These are phyloP conservation scores for Starmera dryadoides DNA, from an alignment of 805 yeast genomes.

Conservation along the genomic window DNA sequence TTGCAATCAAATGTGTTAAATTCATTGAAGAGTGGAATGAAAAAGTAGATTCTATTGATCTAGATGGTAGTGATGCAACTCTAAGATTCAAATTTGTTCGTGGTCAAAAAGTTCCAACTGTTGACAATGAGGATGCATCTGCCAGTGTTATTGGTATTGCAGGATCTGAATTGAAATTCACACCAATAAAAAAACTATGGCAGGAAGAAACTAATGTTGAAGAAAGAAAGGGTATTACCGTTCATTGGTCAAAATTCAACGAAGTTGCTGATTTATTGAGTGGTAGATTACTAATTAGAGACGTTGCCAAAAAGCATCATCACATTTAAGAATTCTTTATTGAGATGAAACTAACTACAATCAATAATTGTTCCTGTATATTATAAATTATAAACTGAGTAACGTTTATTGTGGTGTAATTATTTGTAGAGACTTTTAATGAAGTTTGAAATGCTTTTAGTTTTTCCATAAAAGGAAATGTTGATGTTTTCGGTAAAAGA, in stretches of 20 bases:
- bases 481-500: neutral
- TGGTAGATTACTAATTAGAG: constrained; percentile 53
- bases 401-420: no score
- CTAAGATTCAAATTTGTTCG: constrained; percentile 45
- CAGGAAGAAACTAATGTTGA: constrained; percentile 49
- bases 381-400: no score
- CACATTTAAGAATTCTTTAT: no score
- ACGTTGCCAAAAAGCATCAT: no score
- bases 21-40: constrained; percentile 66
- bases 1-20: constrained; percentile 83
- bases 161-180: constrained; percentile 57
- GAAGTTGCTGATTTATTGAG: constrained; percentile 62
- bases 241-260: constrained; percentile 63
- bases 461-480: neutral
- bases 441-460: neutral
- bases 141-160: constrained; percentile 61
- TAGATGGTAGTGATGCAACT: constrained; percentile 32
- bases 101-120: constrained; percentile 40
- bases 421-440: no score
- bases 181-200: constrained; percentile 51
- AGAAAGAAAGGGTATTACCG: constrained; percentile 56
- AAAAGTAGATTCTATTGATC: constrained; percentile 22
- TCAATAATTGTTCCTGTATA: neutral
- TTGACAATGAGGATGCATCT: constrained; percentile 31
- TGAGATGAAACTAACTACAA: no score